Evolutionary conservation across 2,329 filamentous ascomycete species (phyloP).

Genomic region (Mycogone perniciosa): DNA sequence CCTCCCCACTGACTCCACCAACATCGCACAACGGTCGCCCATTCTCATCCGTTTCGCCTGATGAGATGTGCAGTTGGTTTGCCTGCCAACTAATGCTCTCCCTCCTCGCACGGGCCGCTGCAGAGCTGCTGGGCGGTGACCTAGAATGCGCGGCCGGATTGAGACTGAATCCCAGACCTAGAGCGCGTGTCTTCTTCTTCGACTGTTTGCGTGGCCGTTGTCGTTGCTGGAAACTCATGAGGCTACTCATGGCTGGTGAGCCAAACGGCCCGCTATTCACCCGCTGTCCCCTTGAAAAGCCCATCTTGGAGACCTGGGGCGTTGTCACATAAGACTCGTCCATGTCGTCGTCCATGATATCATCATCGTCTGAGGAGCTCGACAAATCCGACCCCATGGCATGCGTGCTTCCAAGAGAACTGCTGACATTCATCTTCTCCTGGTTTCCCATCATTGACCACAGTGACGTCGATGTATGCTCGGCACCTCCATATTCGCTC

Average conservation of each 20-base stretch:
- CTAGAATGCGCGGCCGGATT: slow-evolving; percentile 49
- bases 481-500: slow-evolving; percentile 42
- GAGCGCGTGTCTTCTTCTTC: slow-evolving; percentile 46
- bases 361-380: slow-evolving; percentile 64
- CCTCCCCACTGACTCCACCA: slow-evolving; percentile 44
- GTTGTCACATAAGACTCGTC: slow-evolving; percentile 79
- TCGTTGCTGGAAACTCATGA: slow-evolving; percentile 78
- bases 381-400: slow-evolving; percentile 70
- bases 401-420: slow-evolving; percentile 71
- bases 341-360: slow-evolving; percentile 65
- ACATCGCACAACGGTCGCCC: slow-evolving; percentile 63
- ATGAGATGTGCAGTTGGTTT: slow-evolving; percentile 76
- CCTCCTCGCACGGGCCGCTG: slow-evolving; percentile 51
- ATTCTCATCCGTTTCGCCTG: slow-evolving; percentile 56
- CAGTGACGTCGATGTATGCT: slow-evolving; percentile 63
- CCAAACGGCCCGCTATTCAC: slow-evolving; percentile 55
- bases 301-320: slow-evolving; percentile 64
- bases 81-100: slow-evolving; percentile 90
- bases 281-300: slow-evolving; percentile 38
- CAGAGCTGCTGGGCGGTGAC: slow-evolving; percentile 59
- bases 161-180: slow-evolving; percentile 46
- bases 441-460: slow-evolving; percentile 66
- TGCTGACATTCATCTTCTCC: slow-evolving; percentile 67
- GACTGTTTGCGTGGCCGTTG: slow-evolving; percentile 64
- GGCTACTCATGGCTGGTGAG: slow-evolving; percentile 66